These are phyloP conservation scores for Stagonosporopsis vannaccii DNA, from an alignment of 2,329 filamentous ascomycete genomes.

Conservation along the genomic window DNA sequence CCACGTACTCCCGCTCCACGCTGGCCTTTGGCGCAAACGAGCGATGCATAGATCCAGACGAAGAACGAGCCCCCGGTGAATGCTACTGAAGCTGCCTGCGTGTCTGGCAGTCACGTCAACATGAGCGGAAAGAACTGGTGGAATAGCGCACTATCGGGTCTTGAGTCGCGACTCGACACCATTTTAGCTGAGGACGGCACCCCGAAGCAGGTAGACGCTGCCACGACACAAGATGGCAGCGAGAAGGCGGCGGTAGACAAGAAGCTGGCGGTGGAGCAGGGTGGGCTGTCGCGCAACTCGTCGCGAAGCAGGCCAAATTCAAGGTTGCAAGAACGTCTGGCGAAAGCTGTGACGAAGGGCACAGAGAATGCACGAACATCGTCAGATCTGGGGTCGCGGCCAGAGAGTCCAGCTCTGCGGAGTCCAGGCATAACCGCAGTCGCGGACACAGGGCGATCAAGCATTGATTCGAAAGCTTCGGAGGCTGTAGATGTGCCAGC, in stretches of 20 bases:
- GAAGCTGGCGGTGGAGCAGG: conserved; percentile 43
- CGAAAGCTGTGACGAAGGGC: conserved; percentile 83
- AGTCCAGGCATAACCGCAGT: conserved; percentile 24
- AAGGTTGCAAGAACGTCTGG: conserved; percentile 85
- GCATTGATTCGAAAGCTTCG: conserved; percentile 52
- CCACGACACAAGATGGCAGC: conserved; percentile 37
- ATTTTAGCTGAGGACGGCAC: conserved; percentile 82
- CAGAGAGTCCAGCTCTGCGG: conserved; percentile 59
- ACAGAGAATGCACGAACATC: conserved; percentile 61
- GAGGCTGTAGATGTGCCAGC: conserved; percentile 33
- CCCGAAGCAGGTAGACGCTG: conserved; percentile 51
- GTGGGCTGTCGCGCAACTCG: conserved; percentile 64
- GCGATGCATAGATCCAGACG: conserved; percentile 43
- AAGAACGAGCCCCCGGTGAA: conserved; percentile 42
- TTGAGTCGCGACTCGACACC: conserved; percentile 90
- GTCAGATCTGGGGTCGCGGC: conserved; percentile 60
- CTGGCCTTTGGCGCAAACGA: conserved; percentile 40
- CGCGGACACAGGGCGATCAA: conserved; percentile 52
- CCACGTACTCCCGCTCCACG: conserved; percentile 29
- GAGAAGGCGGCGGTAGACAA: conserved; percentile 40
- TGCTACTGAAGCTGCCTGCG: conserved; percentile 22
- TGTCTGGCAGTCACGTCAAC: conserved; percentile 11
- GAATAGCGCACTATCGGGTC: conserved; percentile 86
- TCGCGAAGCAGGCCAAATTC: conserved; percentile 76
- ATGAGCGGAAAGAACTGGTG: conserved; percentile 46